Evolutionary conservation across 2,329 filamentous ascomycete species (phyloP), one percentile per base, ranked within the genome.

Genomic region (Pseudopyricularia javanii): DNA sequence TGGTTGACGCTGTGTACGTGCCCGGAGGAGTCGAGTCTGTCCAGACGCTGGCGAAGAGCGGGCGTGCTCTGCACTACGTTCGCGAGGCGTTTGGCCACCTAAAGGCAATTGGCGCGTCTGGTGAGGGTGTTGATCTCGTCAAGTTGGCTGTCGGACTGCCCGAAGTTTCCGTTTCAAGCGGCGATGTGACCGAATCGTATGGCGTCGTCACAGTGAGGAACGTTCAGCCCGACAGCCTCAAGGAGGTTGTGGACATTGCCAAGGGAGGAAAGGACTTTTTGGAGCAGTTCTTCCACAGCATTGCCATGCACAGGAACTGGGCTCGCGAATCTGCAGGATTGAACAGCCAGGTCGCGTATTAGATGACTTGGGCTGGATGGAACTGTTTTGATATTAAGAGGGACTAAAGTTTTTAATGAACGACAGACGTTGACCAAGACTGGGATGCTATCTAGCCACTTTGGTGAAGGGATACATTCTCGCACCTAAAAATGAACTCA

Each of bases 81-180:
- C 78, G 85, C 2, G 88, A 93, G 65, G 84, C 87, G 0, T 93
- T 91, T 59, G 87, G 86, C 0, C 88, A 93, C 57, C 73, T 90
- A 50, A 93, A 93, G 72, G 72, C 86, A 2, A 85, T 93, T 24
- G 88, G 81, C 2, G 88, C 83, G 0, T 85, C 83, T 0, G 87
- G 85, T 0, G 86, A 90, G 62, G 87, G 74, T 0, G 79, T 88
- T 0, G 71, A 79, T 3, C 70, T 91, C 40, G 73, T 91, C 28
- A 63, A 71, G 17, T 61, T 66, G 35, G 73, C 75, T 0, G 63
- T 79, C 15, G 66, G 68, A 5, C 58, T 79, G 8, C 67, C 70
- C 0, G 66, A 64, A 3, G 62, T 80, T 3, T 54, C 61, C 1
- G 49, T 75, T 0, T 76, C 74, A 0, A 65, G 63, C 1, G 64